phyloP scores from a whole-genome alignment of 495 filamentous ascomycete genomes.

The Penicillium psychrofluorescens region DNA sequence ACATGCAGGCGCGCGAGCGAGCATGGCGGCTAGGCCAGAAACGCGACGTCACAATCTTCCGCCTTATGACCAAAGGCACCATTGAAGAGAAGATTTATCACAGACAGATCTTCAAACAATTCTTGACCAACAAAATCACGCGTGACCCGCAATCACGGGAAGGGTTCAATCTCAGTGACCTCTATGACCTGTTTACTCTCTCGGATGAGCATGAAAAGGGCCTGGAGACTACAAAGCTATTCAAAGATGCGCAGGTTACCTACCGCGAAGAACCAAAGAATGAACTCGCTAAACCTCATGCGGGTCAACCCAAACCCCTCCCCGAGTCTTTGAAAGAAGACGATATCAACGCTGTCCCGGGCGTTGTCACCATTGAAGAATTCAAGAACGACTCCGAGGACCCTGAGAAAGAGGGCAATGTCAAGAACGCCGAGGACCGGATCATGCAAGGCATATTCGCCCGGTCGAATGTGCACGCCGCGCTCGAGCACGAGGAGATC shows the following conservation, averaged over 20 bases:
- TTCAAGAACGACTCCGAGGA: slow-evolving; percentile 39
- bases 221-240: slow-evolving; percentile 79
- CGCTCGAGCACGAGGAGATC: slow-evolving; percentile 84
- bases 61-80: slow-evolving; percentile 92
- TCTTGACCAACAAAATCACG: slow-evolving; percentile 88
- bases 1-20: slow-evolving; percentile 89
- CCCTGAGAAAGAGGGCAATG: slow-evolving; percentile 31
- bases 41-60: slow-evolving; percentile 86
- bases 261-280: slow-evolving; percentile 32
- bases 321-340: slow-evolving; percentile 7
- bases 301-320: slow-evolving; percentile 14
- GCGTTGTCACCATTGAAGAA: slow-evolving; percentile 51
- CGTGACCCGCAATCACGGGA: slow-evolving; percentile 85
- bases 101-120: slow-evolving; percentile 95
- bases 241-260: slow-evolving; percentile 73
- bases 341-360: slow-evolving; percentile 44
- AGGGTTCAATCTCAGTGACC: slow-evolving; percentile 74
- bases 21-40: slow-evolving; percentile 96
- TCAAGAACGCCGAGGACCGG: slow-evolving; percentile 47
- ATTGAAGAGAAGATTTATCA: slow-evolving; percentile 99
- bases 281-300: slow-evolving; percentile 2
- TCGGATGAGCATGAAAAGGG: slow-evolving; percentile 57
- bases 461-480: slow-evolving; percentile 72
- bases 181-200: slow-evolving; percentile 86
- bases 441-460: slow-evolving; percentile 85